Conservation (phyloP, 768 basidiomycete species). For the Naganishia antarctica region DNA sequence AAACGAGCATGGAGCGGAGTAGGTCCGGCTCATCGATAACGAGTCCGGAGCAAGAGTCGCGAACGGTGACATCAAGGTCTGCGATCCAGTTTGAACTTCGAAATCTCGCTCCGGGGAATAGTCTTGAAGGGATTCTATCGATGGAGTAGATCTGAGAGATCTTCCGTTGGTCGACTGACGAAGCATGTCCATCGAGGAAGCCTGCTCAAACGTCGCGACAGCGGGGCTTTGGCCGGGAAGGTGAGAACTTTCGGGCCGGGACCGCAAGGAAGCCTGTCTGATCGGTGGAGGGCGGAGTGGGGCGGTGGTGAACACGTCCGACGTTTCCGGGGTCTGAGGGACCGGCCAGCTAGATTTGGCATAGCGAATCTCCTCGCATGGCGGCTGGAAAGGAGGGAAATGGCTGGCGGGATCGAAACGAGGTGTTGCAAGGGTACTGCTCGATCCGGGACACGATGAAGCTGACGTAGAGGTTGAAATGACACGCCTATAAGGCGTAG, state of each 20-base stretch:
- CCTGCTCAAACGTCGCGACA: not conserved
- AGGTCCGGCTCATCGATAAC: not conserved
- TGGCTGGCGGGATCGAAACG: slow-evolving; percentile 5
- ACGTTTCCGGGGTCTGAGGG: not conserved
- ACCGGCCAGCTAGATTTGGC: not conserved
- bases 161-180: not conserved
- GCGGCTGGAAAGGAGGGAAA: not conserved
- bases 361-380: not conserved
- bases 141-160: slow-evolving; percentile 7
- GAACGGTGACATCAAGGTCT: not conserved
- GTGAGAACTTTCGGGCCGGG: not conserved
- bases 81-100: not conserved
- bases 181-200: not conserved
- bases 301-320: slow-evolving; percentile 1
- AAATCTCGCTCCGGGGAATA: not conserved
- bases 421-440: slow-evolving; percentile 9
- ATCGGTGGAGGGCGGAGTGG: not conserved
- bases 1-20: slow-evolving; percentile 1
- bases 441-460: slow-evolving; percentile 13
- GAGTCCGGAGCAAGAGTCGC: not conserved
- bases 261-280: not conserved
- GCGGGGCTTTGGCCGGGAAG: slow-evolving; percentile 16
- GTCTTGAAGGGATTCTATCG: slow-evolving; percentile 1
- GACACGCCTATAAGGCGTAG: not conserved
- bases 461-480: slow-evolving; percentile 1